These are phyloP conservation scores for Cyberlindnera lachancei DNA, from an alignment of 805 yeast species.

Conservation along the genomic window DNA sequence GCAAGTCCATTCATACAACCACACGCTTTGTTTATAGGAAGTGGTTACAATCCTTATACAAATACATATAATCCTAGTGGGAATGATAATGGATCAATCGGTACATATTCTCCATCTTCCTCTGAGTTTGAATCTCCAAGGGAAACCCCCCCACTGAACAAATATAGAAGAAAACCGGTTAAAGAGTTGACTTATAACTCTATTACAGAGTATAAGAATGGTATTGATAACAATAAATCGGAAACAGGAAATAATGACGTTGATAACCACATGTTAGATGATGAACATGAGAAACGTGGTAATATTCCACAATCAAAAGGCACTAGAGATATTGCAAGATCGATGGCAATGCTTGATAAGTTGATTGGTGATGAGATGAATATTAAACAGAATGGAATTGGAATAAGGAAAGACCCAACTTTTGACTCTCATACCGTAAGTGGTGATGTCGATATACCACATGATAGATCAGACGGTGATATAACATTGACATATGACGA, in stretches of 20 bases:
- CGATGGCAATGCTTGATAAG: conserved; percentile 29
- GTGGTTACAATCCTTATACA: no score
- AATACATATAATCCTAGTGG: conserved; percentile 26
- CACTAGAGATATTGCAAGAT: conserved; percentile 32
- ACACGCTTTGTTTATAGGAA: conserved; percentile 23
- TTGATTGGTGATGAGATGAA: conserved; percentile 21
- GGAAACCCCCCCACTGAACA: conserved; percentile 14
- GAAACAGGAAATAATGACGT: no score
- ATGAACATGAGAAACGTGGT: conserved; percentile 16
- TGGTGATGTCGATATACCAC: no score
- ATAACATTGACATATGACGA: conserved; percentile 9
- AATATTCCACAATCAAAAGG: conserved; percentile 34
- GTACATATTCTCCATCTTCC: conserved; percentile 39
- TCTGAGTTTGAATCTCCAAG: conserved; percentile 37
- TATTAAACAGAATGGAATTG: conserved; percentile 8
- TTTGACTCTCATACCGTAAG: conserved; percentile 8
- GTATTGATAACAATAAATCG: no score
- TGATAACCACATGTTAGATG: no score
- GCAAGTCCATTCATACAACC: conserved; percentile 21
- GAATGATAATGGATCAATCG: conserved; percentile 34
- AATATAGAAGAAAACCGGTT: conserved; percentile 10
- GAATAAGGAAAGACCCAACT: conserved; percentile 9
- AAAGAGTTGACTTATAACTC: no score
- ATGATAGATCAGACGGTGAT: conserved; percentile 8
- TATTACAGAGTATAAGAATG: no score